Evolutionary conservation across 805 yeast species (phyloP).

Genomic region (Metschnikowia anglica): DNA sequence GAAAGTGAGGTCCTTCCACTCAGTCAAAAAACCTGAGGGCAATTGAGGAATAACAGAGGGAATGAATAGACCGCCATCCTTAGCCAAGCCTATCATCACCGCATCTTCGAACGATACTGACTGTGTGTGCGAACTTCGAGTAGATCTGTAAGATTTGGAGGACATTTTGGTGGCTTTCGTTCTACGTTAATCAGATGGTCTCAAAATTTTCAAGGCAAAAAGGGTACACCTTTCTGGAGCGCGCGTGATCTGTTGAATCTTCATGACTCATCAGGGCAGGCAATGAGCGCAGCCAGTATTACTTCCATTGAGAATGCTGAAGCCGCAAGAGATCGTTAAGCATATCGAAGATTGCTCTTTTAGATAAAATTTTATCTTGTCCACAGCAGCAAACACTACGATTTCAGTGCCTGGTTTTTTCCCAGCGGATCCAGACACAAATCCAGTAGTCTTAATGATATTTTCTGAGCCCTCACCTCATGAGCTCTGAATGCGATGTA

Average conservation of each 20-base stretch:
- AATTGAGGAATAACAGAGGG: constrained; percentile 80
- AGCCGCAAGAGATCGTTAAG: no score
- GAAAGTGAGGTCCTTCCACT: constrained; percentile 76
- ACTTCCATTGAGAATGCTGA: no score
- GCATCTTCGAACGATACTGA: constrained; percentile 73
- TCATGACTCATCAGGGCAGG: not conserved
- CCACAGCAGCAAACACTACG: no score
- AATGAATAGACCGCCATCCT: constrained; percentile 93
- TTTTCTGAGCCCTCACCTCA: no score
- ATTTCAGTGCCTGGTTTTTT: no score
- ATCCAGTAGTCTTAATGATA: no score
- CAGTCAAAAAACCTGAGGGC: constrained; percentile 50
- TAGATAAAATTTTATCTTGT: no score
- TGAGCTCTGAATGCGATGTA: no score
- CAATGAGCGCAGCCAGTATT: not conserved
- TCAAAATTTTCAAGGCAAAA: not conserved
- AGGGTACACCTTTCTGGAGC: not conserved
- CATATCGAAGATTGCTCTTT: no score
- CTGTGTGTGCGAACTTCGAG: constrained; percentile 59
- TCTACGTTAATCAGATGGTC: not conserved
- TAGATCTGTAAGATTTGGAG: constrained; percentile 60
- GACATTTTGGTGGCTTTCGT: constrained; percentile 5
- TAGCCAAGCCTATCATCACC: constrained; percentile 86
- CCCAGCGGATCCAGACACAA: no score
- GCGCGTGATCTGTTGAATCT: constrained; percentile 3